phyloP scores from a whole-genome alignment of 108 stramenopile species.

The Skeletonema marinoi region DNA sequence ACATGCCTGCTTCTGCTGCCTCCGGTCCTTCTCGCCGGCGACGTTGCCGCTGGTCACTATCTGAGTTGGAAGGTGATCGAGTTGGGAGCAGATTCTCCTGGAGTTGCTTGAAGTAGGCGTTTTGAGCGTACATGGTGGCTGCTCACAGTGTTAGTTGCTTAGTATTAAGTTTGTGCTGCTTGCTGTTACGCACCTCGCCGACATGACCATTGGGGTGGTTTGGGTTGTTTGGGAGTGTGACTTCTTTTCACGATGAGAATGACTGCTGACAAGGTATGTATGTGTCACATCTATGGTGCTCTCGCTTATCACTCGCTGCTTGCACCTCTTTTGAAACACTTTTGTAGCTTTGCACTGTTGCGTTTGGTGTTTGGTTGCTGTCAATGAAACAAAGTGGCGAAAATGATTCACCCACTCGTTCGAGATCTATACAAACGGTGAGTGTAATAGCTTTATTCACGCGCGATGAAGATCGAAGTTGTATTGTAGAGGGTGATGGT shows the following conservation, averaged over 20 bases:
- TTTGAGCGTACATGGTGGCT: background rate
- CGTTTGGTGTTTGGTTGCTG: too few species aligned
- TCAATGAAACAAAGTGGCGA: background rate
- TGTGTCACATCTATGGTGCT: too few species aligned
- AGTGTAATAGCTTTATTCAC: background rate
- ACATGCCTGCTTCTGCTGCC: too few species aligned
- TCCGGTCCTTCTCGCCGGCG: background rate
- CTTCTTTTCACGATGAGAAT: too few species aligned
- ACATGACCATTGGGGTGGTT: too few species aligned
- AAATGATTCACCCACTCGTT: conserved; percentile 85
- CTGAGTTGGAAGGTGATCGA: background rate
- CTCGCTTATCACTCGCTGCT: too few species aligned
- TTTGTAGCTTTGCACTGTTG: too few species aligned
- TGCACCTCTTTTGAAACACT: too few species aligned
- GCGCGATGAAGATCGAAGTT: background rate
- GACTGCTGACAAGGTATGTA: too few species aligned
- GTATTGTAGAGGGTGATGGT: background rate
- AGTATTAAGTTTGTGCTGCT: too few species aligned
- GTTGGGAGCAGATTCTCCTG: background rate
- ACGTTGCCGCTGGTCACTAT: background rate
- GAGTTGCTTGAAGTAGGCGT: background rate
- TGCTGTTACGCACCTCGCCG: too few species aligned
- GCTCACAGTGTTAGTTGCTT: background rate
- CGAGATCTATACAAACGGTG: conserved; percentile 92
- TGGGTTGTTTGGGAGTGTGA: too few species aligned